These are phyloP conservation scores for Aegilops longissima DNA, from an alignment of 176 grass and related monocot genomes.

Conservation along the genomic window DNA sequence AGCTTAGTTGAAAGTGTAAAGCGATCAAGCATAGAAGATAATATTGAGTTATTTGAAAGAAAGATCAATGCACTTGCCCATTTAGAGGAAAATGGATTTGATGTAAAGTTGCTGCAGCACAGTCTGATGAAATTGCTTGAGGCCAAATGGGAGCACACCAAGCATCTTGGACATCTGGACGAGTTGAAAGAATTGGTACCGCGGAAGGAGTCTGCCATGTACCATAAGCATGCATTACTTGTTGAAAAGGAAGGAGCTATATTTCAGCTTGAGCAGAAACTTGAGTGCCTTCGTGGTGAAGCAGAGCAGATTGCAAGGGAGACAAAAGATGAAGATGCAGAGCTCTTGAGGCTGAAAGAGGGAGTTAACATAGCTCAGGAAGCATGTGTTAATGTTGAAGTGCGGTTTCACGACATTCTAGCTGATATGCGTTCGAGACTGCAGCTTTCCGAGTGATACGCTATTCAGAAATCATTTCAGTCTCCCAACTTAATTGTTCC, in stretches of 20 bases:
- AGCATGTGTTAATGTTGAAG: neutral
- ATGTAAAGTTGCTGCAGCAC: constrained; percentile 35
- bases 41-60: constrained; percentile 30
- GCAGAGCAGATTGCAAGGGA: constrained; percentile 24
- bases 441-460: neutral
- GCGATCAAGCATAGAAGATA: constrained; percentile 32
- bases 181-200: constrained; percentile 23
- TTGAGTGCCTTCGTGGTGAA: constrained; percentile 29
- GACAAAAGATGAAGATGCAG: constrained; percentile 8
- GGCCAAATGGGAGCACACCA: constrained; percentile 23
- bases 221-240: constrained; percentile 6
- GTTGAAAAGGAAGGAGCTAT: constrained; percentile 35
- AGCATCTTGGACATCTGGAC: neutral
- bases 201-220: neutral
- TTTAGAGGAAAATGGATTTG: constrained; percentile 58
- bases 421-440: constrained; percentile 8
- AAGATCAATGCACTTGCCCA: constrained; percentile 28
- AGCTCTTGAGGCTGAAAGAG: constrained; percentile 19
- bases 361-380: neutral
- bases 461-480: neutral
- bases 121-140: constrained; percentile 29
- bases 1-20: constrained; percentile 35
- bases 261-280: constrained; percentile 42
- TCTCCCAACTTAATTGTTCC: neutral
- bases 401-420: constrained; percentile 12